Evolutionary conservation across 2,329 filamentous ascomycete species (phyloP).

Genomic region (Ophiostoma novo-ulmi): DNA sequence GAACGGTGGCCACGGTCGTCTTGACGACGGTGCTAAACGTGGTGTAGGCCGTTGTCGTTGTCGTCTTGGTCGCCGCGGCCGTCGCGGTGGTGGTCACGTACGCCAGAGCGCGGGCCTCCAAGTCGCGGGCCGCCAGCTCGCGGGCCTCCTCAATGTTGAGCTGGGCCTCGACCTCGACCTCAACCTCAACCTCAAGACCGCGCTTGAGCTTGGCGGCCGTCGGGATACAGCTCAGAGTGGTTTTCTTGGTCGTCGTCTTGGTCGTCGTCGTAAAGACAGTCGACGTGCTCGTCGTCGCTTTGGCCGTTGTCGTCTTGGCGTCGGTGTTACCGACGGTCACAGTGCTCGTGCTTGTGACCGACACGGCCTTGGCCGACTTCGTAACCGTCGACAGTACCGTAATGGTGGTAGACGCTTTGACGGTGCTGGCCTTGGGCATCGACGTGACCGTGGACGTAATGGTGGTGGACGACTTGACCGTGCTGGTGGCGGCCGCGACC

Average conservation of each 20-base stretch:
- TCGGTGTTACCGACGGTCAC: not conserved
- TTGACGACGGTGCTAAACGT: not conserved
- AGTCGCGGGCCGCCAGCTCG: not conserved
- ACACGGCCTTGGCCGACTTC: conserved; percentile 5
- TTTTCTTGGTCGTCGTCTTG: conserved; percentile 7
- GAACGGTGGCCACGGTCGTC: not conserved
- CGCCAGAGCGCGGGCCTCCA: not conserved
- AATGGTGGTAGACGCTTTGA: not conserved
- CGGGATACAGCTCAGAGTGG: conserved; percentile 2
- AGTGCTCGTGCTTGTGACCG: not conserved
- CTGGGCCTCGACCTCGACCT: not conserved
- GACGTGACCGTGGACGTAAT: not conserved
- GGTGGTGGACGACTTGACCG: not conserved
- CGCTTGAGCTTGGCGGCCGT: not conserved
- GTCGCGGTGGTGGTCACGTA: conserved; percentile 1
- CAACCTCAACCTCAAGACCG: not conserved
- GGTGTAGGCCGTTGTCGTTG: not conserved
- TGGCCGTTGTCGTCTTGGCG: conserved; percentile 12
- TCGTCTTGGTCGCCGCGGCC: not conserved
- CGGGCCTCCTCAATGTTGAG: not conserved
- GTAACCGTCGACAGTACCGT: not conserved
- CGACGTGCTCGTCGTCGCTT: conserved; percentile 7
- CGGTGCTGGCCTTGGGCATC: not conserved
- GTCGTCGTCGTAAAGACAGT: conserved; percentile 7
- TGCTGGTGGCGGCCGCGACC: not conserved